These are phyloP conservation scores for Fusarium guadeloupense DNA, from an alignment of 2,329 filamentous ascomycete genomes.

Conservation along the genomic window DNA sequence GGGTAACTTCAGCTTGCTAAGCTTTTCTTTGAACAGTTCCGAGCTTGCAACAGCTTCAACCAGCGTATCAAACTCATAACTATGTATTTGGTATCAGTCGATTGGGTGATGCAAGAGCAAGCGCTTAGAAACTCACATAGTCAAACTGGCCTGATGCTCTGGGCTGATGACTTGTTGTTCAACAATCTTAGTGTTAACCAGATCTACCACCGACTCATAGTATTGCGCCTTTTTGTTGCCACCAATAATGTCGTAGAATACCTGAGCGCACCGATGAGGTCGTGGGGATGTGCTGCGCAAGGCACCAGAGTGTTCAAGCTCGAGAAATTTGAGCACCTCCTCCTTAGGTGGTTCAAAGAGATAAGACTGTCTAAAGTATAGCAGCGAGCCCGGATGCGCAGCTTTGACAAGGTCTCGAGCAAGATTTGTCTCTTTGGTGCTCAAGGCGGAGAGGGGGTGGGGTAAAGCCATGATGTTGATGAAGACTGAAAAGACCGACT, in stretches of 20 bases:
- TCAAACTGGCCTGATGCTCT: slow-evolving; percentile 45
- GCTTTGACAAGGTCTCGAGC: slow-evolving; percentile 48
- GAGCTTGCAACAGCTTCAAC: slow-evolving; percentile 44
- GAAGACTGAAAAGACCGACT: too few species aligned
- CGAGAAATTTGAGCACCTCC: slow-evolving; percentile 56
- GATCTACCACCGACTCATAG: slow-evolving; percentile 50
- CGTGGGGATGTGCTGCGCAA: slow-evolving; percentile 40
- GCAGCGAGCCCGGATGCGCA: slow-evolving; percentile 41
- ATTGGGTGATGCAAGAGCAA: rapidly evolving
- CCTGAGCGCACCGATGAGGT: slow-evolving; percentile 53
- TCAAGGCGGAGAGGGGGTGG: slow-evolving; percentile 48
- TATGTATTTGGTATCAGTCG: slow-evolving; percentile 5
- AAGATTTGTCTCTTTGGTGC: slow-evolving; percentile 44
- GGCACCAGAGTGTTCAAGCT: slow-evolving; percentile 51
- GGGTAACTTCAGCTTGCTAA: slow-evolving; percentile 42
- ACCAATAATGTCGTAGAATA: slow-evolving; percentile 52
- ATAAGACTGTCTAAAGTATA: slow-evolving; percentile 61
- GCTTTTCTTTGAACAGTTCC: slow-evolving; percentile 45
- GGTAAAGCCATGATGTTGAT: slow-evolving; percentile 4
- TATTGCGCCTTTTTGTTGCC: slow-evolving; percentile 39
- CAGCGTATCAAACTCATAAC: slow-evolving; percentile 50
- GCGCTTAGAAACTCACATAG: slow-evolving; percentile 37
- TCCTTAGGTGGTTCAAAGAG: slow-evolving; percentile 61
- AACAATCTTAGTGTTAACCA: slow-evolving; percentile 39
- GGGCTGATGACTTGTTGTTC: slow-evolving; percentile 42